Evolutionary conservation across 2,329 filamentous ascomycete species (phyloP).

Genomic region (Pestalotiopsis sp.): DNA sequence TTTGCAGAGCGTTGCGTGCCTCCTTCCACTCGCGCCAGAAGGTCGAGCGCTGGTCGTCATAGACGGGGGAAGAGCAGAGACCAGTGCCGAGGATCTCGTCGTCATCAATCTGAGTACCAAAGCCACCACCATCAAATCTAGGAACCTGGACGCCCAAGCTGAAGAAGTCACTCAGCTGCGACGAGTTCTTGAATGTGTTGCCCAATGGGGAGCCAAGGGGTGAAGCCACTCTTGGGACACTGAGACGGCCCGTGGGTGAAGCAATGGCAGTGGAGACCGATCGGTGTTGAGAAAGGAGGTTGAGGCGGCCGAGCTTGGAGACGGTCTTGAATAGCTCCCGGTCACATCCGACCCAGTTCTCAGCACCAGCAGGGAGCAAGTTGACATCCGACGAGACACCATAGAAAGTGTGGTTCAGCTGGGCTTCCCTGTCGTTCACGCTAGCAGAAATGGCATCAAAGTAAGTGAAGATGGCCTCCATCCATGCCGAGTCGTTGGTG

Average conservation of each 20-base stretch:
- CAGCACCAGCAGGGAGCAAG: conserved; percentile 63
- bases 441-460: conserved; percentile 92
- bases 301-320: conserved; percentile 80
- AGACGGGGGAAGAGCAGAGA: conserved; percentile 43
- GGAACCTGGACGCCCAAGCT: conserved; percentile 48
- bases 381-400: conserved; percentile 52
- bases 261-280: conserved; percentile 47
- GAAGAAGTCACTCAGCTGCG: conserved; percentile 50
- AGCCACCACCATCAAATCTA: conserved; percentile 70
- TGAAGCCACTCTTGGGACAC: conserved; percentile 33
- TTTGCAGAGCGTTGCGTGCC: conserved; percentile 73
- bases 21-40: conserved; percentile 91
- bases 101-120: conserved; percentile 57
- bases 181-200: conserved; percentile 42
- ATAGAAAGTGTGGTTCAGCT: conserved; percentile 71
- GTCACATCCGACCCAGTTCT: conserved; percentile 89
- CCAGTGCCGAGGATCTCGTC: conserved; percentile 52
- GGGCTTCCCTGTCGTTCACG: conserved; percentile 88
- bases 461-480: conserved; percentile 91
- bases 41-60: conserved; percentile 62
- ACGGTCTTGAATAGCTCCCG: conserved; percentile 85
- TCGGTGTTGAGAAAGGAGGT: conserved; percentile 76
- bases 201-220: conserved; percentile 44
- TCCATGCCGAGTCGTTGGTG: conserved; percentile 79
- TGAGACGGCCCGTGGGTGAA: conserved; percentile 26